Base-by-base conservation (phyloP, 139 green algal genomes). In the Desmodesmus armatus region DNA sequence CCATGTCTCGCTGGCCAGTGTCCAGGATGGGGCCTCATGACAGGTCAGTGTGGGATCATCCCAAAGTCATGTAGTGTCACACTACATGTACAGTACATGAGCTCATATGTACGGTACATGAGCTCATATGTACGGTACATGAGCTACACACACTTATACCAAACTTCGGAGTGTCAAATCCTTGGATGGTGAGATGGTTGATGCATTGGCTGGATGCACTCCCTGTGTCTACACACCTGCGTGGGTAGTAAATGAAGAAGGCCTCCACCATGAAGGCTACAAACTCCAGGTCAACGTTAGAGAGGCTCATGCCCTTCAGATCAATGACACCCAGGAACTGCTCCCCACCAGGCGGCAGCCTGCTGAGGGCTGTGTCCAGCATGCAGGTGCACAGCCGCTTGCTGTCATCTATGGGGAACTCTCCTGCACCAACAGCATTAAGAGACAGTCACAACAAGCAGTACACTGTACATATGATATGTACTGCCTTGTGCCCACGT, bases 161-260 rank as follows among this genome's bases (percentile, higher is more conserved):
- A n/a, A n/a, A n/a, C n/a, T n/a, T n/a, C n/a, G n/a, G n/a, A n/a
- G n/a, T n/a, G n/a, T n/a, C n/a, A n/a, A n/a, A n/a, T n/a, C n/a
- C n/a, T n/a, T n/a, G n/a, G n/a, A n/a, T n/a, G n/a, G n/a, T n/a
- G n/a, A n/a, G n/a, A n/a, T n/a, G n/a, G n/a, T n/a, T n/a, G n/a
- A n/a, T n/a, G n/a, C n/a, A n/a, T n/a, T n/a, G n/a, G n/a, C n/a
- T n/a, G n/a, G n/a, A n/a, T n/a, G n/a, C n/a, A n/a, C n/a, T n/a
- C n/a, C n/a, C n/a, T n/a, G 37, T 5, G 65, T 41, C 23, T 86
- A 29, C 58, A 9, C 51, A 86, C 80, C 90, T 87, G 5, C 96
- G 96, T 3, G 97, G 97, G 86, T 99, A 99, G 85, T 97, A 98
- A 41, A 95, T 91, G 85, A 99, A 99, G 87, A 99, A 99, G 0